phyloP scores from a whole-genome alignment of 306 rosid species.

The Cicer judaicum region DNA sequence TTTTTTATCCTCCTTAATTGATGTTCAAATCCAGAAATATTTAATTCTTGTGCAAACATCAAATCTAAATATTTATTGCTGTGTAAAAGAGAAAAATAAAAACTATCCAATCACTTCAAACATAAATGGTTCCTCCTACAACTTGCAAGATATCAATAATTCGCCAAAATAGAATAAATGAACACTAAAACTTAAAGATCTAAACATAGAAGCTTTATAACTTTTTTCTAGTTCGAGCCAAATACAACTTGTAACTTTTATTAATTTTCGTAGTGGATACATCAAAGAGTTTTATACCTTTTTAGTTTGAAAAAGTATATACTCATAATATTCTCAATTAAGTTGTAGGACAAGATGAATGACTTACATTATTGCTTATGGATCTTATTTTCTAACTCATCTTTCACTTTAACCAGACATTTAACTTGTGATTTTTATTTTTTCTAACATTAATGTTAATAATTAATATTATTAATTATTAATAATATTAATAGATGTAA shows the following conservation, averaged over 20 bases:
- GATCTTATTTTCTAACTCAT: background rate
- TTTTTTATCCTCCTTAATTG: too few relatives aligned
- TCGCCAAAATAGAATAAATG: background rate
- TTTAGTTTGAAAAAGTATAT: constrained; percentile 45
- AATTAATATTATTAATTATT: too few relatives aligned
- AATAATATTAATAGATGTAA: too few relatives aligned
- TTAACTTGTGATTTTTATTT: background rate
- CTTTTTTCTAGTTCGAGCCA: constrained; percentile 24
- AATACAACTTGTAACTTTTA: constrained; percentile 6
- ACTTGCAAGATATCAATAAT: constrained; percentile 18
- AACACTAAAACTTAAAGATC: constrained; percentile 15
- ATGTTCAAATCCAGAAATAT: too few relatives aligned
- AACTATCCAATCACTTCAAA: too few relatives aligned
- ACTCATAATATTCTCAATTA: constrained; percentile 56
- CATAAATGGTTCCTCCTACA: background rate
- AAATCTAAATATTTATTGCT: too few relatives aligned
- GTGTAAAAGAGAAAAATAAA: too few relatives aligned
- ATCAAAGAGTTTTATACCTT: constrained; percentile 49
- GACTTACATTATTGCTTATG: constrained; percentile 1
- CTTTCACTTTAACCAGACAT: background rate
- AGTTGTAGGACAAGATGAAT: background rate
- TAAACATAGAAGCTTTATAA: constrained; percentile 12
- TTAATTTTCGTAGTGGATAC: constrained; percentile 48
- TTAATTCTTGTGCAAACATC: too few relatives aligned
- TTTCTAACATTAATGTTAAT: too few relatives aligned